Evolutionary conservation across 208 protist species (phyloP), one percentile per base, ranked within the genome.

Genomic region (Strigomonas culicis): DNA sequence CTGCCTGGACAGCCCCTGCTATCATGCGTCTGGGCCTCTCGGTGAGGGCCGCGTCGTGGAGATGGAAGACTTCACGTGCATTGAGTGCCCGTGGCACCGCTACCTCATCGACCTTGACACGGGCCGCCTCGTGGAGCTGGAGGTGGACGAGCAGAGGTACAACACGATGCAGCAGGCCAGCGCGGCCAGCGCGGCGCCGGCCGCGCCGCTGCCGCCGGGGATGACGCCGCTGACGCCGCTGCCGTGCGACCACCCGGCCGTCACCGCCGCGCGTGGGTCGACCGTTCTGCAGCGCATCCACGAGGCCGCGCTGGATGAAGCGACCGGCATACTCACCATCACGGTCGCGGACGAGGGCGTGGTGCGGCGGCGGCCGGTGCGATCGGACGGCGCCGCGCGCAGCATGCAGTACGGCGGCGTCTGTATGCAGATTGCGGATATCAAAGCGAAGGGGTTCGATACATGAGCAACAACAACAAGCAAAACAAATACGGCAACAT

Each of bases 361-460:
- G 22, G 86, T 92, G 28, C 28, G 59, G n/a, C 62, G 63, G 39
- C 68, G 60, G 17, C 86, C 84, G 2, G 21, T 95, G 49, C 57
- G 62, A 2, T 95, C 90, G 0, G 90, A 95, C 59, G 53, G 53
- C 11, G 59, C 68, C 13, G 78, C 90, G 0, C 47, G 59, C 1
- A 79, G 74, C 59, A 11, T 95, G 15, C 61, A 88, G 71, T 59
- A 72, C n/a, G 90, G 90, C n/a, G 84, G 70, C 19, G 77, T 95
- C 56, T 92, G 80, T 51, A 93, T 95, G 90, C 84, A 95, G 68
- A 84, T 95, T 39, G 77, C 79, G 30, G 84, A 95, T 68, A 95
- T 95, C 53, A 93, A 92, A 56, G 51, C 63, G 25, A 75, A 77
- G 28, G 80, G 83, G 0, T 56, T 90, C 10, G 75, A 84, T 46